Percentiles rank a stretch among this genome's conserved stretches.
Evolutionary conservation across 2,329 filamentous ascomycete genomes (phyloP).

Genomic region (Diaporthe aspalathi): DNA sequence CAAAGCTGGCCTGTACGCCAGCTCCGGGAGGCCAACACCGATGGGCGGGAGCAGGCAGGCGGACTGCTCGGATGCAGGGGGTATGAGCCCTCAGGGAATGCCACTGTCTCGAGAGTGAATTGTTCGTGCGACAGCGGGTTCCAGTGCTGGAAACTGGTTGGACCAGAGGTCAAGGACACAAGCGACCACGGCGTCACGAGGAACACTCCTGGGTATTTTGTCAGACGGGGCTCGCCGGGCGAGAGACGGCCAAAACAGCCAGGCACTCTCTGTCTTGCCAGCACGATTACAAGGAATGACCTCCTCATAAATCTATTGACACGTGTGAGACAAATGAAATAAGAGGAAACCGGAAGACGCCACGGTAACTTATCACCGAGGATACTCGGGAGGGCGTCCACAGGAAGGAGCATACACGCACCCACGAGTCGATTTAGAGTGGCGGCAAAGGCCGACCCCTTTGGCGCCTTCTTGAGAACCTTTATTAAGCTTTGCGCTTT

Average conservation of each 20-base stretch:
- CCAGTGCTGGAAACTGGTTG: constrained; percentile 28
- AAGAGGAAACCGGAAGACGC: constrained; percentile 10
- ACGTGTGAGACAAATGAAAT: constrained; percentile 37
- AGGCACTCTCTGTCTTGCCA: constrained; percentile 22
- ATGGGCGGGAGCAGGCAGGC: constrained; percentile 32
- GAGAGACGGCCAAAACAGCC: background rate
- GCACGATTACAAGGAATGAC: background rate
- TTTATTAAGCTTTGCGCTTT: background rate
- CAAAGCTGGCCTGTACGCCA: constrained; percentile 15
- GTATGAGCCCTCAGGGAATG: constrained; percentile 4
- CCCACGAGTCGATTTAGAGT: background rate
- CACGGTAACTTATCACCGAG: background rate
- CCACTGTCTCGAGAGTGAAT: constrained; percentile 35
- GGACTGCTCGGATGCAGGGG: constrained; percentile 5
- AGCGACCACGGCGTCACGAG: constrained; percentile 35
- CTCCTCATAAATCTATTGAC: background rate
- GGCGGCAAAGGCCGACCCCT: background rate
- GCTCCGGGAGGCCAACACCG: constrained; percentile 25
- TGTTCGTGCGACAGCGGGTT: constrained; percentile 28
- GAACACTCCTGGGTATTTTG: background rate
- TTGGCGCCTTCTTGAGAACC: background rate
- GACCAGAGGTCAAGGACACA: constrained; percentile 15
- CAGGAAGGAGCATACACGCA: background rate
- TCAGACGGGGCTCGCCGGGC: constrained; percentile 23
- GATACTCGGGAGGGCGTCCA: background rate